These are phyloP conservation scores for Exophiala sp. DNA, from an alignment of 2,329 filamentous ascomycete species.

Conservation along the genomic window DNA sequence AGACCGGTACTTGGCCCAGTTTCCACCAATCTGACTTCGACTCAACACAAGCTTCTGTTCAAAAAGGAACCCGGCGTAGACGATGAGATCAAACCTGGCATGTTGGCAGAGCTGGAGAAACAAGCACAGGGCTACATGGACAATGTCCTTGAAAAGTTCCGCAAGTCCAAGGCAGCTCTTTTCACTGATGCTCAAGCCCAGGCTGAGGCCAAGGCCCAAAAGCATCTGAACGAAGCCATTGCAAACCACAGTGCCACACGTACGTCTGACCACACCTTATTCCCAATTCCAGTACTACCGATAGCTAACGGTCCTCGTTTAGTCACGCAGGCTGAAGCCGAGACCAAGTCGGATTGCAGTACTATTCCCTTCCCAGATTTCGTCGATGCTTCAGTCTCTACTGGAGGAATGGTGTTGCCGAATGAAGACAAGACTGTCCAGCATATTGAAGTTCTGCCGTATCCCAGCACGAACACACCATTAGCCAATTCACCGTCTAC, in stretches of 20 bases:
- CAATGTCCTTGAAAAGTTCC: conserved; percentile 15
- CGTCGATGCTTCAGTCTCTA: background rate
- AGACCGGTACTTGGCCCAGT: background rate
- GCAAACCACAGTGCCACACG: background rate
- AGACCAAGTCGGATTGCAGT: background rate
- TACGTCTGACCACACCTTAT: background rate
- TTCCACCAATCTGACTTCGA: conserved; percentile 10
- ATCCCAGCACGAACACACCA: background rate
- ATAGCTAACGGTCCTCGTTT: background rate
- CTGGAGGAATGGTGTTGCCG: background rate
- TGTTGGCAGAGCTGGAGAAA: background rate
- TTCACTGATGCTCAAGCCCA: background rate
- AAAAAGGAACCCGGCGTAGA: background rate
- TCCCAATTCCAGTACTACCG: no score
- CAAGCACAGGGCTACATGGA: conserved; percentile 15
- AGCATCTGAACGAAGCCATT: no score
- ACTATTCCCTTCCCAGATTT: background rate
- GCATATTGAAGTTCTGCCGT: background rate
- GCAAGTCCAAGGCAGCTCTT: background rate
- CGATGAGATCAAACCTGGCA: background rate
- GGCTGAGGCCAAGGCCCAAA: background rate
- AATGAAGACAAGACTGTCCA: background rate
- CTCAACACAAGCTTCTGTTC: conserved; percentile 9
- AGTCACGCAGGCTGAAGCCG: background rate
- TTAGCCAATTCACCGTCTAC: background rate